These are phyloP conservation scores for Lasiodiplodia sp. DNA, from an alignment of 2,329 filamentous ascomycete genomes.

Conservation along the genomic window DNA sequence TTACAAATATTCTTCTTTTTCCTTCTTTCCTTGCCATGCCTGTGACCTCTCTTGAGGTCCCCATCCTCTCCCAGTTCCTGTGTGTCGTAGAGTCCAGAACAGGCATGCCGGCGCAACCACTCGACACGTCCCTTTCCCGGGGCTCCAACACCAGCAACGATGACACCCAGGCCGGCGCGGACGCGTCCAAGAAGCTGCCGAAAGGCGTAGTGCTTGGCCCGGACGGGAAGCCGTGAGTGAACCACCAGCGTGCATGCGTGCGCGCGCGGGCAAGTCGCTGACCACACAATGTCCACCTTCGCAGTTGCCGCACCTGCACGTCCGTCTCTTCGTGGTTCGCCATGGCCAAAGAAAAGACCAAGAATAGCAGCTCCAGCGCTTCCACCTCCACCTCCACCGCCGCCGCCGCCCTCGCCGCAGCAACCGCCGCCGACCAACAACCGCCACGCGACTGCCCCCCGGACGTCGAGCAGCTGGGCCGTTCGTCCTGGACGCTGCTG, in stretches of 20 bases:
- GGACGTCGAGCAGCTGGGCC: conserved; percentile 86
- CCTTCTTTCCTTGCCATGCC: conserved; percentile 38
- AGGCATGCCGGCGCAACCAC: conserved; percentile 46
- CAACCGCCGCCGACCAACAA: conserved; percentile 40
- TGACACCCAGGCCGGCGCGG: conserved; percentile 32
- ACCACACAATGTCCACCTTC: neutral
- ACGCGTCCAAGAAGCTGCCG: conserved; percentile 63
- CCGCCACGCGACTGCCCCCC: conserved; percentile 78
- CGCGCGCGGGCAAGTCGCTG: neutral
- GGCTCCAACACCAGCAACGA: conserved; percentile 17
- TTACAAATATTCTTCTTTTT: conserved; percentile 15
- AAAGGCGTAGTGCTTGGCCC: conserved; percentile 78
- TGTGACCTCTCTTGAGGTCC: conserved; percentile 43
- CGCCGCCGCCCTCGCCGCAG: conserved; percentile 32
- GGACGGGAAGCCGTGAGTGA: conserved; percentile 81
- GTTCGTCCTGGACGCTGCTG: conserved; percentile 90
- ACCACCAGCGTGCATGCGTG: neutral
- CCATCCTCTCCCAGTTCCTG: conserved; percentile 49
- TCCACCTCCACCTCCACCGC: conserved; percentile 38
- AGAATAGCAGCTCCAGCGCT: conserved; percentile 40
- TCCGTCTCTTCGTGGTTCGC: conserved; percentile 66
- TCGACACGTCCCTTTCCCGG: conserved; percentile 40
- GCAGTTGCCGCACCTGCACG: conserved; percentile 75
- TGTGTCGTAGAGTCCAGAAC: conserved; percentile 47
- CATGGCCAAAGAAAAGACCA: conserved; percentile 62